Evolutionary conservation across 2,329 filamentous ascomycete species (phyloP), one percentile per base, ranked within the genome.

Genomic region (Mycosphaerelloides madeirae): DNA sequence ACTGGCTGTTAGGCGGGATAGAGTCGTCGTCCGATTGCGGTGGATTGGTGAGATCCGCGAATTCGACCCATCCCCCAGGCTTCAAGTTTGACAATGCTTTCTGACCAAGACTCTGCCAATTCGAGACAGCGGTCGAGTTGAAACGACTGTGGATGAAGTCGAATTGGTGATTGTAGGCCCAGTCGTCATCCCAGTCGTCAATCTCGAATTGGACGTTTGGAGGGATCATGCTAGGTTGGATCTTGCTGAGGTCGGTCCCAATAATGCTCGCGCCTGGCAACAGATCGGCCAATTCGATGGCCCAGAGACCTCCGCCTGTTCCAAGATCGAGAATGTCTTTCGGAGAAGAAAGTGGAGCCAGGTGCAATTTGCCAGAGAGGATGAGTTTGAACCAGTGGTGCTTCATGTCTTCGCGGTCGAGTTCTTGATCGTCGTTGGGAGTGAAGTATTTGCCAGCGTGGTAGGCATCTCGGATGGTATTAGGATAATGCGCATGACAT

Each of bases 321-420:
- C 34, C 34, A 9, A 36, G 34, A 18, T 36, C 34, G 16, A 36
- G 34, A 14, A 36, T 36, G 22, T 36, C 15, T 20, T 16, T 5
- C 6, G 34, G 34, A 5, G 6, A 11, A 11, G 18, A 11, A 6
- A 33, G 31, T 8, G 34, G 34, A n/a, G 38, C 38, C 12, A 41
- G 29, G 18, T 41, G 38, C 13, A 41, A 29, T 8, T 15, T 16
- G 38, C 29, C 38, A 3, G 6, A 6, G 12, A 41, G 38, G 7
- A 31, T 29, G 13, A 41, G 38, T 16, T 31, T 31, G 38, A 11
- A 41, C 25, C 25, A 31, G 38, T 41, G 38, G 35, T 55, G 52
- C 22, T 49, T 44, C 40, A 55, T 49, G 41, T 54, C 53, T 18
- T 48, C 40, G 14, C 53, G 42, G 15, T 54, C 52, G 31, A 52